These are phyloP conservation scores for Kernera saxatilis DNA, from an alignment of 345 rosid species.

Conservation along the genomic window DNA sequence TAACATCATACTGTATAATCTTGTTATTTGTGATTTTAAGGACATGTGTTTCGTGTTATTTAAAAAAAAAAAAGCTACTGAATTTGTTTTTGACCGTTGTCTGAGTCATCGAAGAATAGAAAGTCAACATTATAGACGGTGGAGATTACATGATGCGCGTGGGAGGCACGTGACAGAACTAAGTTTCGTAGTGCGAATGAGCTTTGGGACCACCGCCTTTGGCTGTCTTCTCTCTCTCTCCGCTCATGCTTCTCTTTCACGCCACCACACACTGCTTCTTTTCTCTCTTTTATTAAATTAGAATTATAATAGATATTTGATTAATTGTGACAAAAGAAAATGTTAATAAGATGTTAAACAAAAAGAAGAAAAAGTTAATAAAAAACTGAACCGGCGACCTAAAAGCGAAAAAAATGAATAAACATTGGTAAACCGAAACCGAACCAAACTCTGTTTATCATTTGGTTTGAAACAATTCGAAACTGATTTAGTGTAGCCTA, in stretches of 20 bases:
- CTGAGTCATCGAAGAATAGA: background rate
- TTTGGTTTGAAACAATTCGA: background rate
- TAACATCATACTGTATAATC: no score
- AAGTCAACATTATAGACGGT: background rate
- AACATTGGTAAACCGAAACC: background rate
- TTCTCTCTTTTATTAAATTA: background rate
- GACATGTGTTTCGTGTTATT: slow-evolving; percentile 14
- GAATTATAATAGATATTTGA: background rate
- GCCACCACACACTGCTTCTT: slow-evolving; percentile 26
- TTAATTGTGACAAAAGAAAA: background rate
- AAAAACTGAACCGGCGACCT: no score
- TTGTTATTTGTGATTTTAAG: slow-evolving; percentile 16
- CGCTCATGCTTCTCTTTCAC: slow-evolving; percentile 30
- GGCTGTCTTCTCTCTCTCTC: slow-evolving; percentile 11
- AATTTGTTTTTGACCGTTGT: background rate
- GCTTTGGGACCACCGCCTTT: slow-evolving; percentile 26
- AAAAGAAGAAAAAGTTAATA: no score
- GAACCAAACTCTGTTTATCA: background rate
- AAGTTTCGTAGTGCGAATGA: slow-evolving; percentile 18
- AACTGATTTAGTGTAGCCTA: background rate
- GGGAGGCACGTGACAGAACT: slow-evolving; percentile 28
- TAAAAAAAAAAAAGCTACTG: no score
- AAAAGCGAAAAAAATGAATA: no score
- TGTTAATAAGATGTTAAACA: no score
- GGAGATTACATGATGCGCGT: background rate